Evolutionary conservation across 805 yeast species (phyloP).

Genomic region (Saturnispora zaruensis): DNA sequence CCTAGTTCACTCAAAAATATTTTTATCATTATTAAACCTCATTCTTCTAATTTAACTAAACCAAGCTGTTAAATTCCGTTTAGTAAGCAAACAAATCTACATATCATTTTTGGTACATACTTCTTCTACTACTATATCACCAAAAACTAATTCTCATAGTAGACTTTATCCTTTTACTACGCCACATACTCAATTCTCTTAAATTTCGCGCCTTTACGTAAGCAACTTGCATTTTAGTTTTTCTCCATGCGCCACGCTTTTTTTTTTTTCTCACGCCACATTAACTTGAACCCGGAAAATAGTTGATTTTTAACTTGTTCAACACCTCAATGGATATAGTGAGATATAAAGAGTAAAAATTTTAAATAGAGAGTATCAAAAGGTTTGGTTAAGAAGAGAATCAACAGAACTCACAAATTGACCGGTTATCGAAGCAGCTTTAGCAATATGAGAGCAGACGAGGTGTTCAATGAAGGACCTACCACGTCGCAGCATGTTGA

Average conservation of each 20-base stretch:
- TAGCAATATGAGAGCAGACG: conserved; percentile 19
- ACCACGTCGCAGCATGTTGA: conserved; percentile 60
- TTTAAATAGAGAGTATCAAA: background rate
- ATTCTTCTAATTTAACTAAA: too few relatives aligned
- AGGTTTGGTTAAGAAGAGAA: background rate
- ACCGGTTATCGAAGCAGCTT: background rate
- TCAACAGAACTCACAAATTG: background rate
- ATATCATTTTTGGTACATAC: too few relatives aligned
- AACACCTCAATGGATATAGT: background rate
- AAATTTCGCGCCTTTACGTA: too few relatives aligned
- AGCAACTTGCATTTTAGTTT: too few relatives aligned
- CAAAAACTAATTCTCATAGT: too few relatives aligned
- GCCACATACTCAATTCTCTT: too few relatives aligned
- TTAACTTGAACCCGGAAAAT: background rate
- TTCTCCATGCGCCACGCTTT: background rate
- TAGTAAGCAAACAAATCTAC: too few relatives aligned
- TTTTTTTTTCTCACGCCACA: background rate
- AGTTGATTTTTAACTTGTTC: background rate
- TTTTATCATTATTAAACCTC: too few relatives aligned
- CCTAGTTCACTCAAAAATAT: too few relatives aligned
- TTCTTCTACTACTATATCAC: too few relatives aligned
- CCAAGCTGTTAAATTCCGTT: too few relatives aligned
- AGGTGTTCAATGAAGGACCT: conserved; percentile 48
- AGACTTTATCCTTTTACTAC: too few relatives aligned
- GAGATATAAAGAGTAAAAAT: background rate